Evolutionary conservation across 805 yeast species (phyloP).

Genomic region (Ogataea nakhonphanomensis): DNA sequence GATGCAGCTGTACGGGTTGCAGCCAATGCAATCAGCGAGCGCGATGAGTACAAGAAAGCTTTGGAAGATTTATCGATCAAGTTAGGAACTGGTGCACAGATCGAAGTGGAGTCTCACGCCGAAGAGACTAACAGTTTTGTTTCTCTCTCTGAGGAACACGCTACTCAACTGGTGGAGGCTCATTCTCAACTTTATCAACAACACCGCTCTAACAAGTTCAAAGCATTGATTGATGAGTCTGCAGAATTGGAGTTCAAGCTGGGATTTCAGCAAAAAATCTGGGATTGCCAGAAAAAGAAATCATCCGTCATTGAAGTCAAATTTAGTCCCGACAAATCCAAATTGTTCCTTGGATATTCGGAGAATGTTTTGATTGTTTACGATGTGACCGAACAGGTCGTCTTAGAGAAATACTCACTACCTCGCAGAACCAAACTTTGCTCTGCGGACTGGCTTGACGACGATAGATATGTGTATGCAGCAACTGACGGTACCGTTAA

Average conservation of each 20-base stretch:
- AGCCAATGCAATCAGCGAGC: constrained; percentile 65
- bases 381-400: neutral
- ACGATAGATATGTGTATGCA: constrained; percentile 5
- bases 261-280: constrained; percentile 2
- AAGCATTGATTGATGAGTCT: constrained; percentile 13
- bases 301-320: constrained; percentile 1
- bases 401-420: constrained; percentile 1
- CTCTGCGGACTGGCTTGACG: constrained; percentile 12
- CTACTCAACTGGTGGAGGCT: constrained; percentile 12
- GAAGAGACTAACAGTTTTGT: neutral
- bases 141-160: constrained; percentile 7
- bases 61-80: constrained; percentile 51
- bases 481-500: constrained; percentile 8
- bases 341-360: constrained; percentile 9
- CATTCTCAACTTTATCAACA: constrained; percentile 17
- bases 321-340: constrained; percentile 3
- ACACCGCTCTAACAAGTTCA: constrained; percentile 22
- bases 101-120: constrained; percentile 21
- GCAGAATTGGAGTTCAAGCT: constrained; percentile 2
- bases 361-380: constrained; percentile 8
- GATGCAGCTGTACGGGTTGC: constrained; percentile 92
- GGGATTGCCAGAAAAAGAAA: constrained; percentile 9
- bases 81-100: constrained; percentile 29
- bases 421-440: constrained; percentile 8
- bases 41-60: constrained; percentile 70